These are phyloP conservation scores for Wickerhamomyces canadensis DNA, from an alignment of 805 yeast species.

Conservation along the genomic window DNA sequence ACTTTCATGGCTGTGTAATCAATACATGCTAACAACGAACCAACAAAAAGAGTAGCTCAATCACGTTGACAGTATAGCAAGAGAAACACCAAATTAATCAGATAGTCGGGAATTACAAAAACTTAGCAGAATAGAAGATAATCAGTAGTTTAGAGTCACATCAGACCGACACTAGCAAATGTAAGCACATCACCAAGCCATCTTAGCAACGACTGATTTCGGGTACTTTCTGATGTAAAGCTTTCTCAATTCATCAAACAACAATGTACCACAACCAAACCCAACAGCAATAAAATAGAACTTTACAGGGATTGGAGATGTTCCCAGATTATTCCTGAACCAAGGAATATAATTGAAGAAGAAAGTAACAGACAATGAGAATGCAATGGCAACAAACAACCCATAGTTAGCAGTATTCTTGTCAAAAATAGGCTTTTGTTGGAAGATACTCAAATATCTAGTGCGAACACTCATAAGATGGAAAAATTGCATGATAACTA, in stretches of 20 bases:
- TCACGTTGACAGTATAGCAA: too few species aligned
- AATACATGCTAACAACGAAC: too few species aligned
- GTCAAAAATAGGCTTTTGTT: conserved; percentile 33
- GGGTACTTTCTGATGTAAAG: conserved; percentile 32
- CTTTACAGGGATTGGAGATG: conserved; percentile 38
- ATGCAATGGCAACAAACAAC: conserved; percentile 29
- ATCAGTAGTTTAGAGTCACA: too few species aligned
- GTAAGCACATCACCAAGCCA: conserved; percentile 44
- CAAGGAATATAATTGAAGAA: conserved; percentile 39
- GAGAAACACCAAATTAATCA: too few species aligned
- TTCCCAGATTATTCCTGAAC: conserved; percentile 30
- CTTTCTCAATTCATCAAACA: conserved; percentile 40
- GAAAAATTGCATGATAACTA: conserved; percentile 44
- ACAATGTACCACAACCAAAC: conserved; percentile 35
- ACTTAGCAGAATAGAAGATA: too few species aligned
- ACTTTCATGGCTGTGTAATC: too few species aligned
- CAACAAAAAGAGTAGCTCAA: too few species aligned
- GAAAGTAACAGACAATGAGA: conserved; percentile 34
- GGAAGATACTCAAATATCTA: conserved; percentile 36
- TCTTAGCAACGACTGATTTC: conserved; percentile 29
- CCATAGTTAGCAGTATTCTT: conserved; percentile 18
- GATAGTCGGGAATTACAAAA: too few species aligned
- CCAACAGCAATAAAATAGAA: conserved; percentile 42
- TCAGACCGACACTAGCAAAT: too few species aligned
- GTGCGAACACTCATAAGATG: conserved; percentile 39